A percentile compares a stretch with the other conserved stretches of the same genome.
phyloP scores from a whole-genome alignment of 257 asterid species.

The Henckelia pumila region DNA sequence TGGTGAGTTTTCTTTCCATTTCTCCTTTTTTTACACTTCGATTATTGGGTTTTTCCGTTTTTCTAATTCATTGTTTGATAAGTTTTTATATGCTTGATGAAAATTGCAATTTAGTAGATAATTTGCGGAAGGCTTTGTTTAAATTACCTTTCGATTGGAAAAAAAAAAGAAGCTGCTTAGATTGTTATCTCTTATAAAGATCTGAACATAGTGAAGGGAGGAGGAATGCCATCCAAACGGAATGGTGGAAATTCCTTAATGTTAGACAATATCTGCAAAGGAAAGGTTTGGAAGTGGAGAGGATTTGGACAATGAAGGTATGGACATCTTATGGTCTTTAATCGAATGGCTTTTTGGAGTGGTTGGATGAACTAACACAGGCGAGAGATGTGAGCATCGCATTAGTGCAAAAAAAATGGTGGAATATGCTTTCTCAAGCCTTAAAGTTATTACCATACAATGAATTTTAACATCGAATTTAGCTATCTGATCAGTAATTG shows the following conservation, averaged over 20 bases:
- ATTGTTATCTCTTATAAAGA: neutral
- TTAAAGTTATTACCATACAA: no score
- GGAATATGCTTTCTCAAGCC: no score
- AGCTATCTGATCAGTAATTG: no score
- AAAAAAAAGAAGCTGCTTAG: no score
- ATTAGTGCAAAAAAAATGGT: no score
- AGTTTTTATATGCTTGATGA: neutral
- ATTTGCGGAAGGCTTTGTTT: neutral
- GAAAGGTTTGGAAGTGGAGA: neutral
- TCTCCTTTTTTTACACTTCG: neutral
- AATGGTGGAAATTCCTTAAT: neutral
- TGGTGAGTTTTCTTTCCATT: constrained; percentile 48
- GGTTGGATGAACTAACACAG: neutral
- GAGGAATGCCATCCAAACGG: neutral
- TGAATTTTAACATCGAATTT: no score
- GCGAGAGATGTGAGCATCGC: neutral
- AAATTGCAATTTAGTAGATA: neutral
- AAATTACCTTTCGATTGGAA: neutral
- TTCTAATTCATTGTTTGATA: neutral
- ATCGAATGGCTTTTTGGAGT: no score
- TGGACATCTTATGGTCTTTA: no score
- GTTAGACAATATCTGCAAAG: neutral
- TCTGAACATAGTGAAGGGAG: neutral
- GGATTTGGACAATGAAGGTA: neutral
- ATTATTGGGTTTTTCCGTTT: neutral